A percentile compares a stretch with the other conserved stretches of the same genome.
Evolutionary conservation across 306 rosid species (phyloP).

Genomic region (Elaeagnus macrophylla): DNA sequence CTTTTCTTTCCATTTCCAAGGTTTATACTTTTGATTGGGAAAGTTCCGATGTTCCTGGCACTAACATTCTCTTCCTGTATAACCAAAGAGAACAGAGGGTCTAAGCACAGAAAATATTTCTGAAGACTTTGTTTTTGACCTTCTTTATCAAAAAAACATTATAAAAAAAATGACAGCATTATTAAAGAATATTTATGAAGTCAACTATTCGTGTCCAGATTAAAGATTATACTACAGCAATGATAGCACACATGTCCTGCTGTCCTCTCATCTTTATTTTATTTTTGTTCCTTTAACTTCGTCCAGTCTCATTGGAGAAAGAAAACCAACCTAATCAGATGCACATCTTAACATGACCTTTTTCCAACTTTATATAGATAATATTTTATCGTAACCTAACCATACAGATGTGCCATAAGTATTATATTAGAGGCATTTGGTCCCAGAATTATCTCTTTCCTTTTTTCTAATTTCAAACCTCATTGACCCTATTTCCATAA

Average conservation of each 20-base stretch:
- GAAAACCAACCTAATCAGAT: too few relatives aligned
- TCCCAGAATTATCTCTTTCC: too few relatives aligned
- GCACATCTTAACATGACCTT: too few relatives aligned
- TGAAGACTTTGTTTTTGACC: too few relatives aligned
- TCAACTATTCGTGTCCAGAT: not conserved
- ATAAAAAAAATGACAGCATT: not conserved
- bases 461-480: not conserved
- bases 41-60: conserved; percentile 18
- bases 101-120: too few relatives aligned
- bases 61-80: conserved; percentile 40
- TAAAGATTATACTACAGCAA: not conserved
- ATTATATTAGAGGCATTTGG: too few relatives aligned
- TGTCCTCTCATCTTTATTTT: not conserved
- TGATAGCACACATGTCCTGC: not conserved
- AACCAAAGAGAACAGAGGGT: conserved; percentile 18
- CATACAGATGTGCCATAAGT: too few relatives aligned
- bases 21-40: conserved; percentile 32
- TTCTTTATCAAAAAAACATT: conserved; percentile 14
- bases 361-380: too few relatives aligned
- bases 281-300: too few relatives aligned
- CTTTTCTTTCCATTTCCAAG: conserved; percentile 50
- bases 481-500: too few relatives aligned
- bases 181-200: not conserved
- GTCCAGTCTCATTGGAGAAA: too few relatives aligned
- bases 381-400: too few relatives aligned